Evolutionary conservation across 257 asterid species (phyloP), one percentile per base, ranked within the genome.

Genomic region (Fraxinus americana): DNA sequence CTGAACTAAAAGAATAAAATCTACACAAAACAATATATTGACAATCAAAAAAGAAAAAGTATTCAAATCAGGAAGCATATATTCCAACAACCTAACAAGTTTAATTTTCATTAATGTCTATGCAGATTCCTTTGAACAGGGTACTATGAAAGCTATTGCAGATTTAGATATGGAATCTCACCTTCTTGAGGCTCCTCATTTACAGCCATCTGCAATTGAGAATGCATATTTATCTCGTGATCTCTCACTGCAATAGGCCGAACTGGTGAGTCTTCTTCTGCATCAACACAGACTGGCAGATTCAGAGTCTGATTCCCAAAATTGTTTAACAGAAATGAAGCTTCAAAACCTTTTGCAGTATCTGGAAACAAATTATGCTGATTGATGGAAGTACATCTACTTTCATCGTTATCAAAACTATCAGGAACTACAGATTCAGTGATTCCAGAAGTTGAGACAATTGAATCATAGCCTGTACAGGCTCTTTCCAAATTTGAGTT

Each of bases 391-490:
- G 73, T 75, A 74, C 77, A 70, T 71, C 69, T 74, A 52, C 71
- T 71, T 71, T 67, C 91, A 83, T 82, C 79, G 78, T 81, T 74
- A 75, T 91, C 97, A 84, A 88, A 85, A 89, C 94, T 92, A 89
- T 92, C 96, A 75, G 92, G 92, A 73, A 85, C 89, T 80, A 90
- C 78, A 80, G 83, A 76, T 77, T 83, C 84, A 21, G 77, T 74
- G 78, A 78, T 79, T 59, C 78, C 85, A 72, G 78, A 57, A 83
- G 82, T 77, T 66, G 88, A 80, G 73, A 75, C 82, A 79, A 43
- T 82, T 75, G 79, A 81, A 82, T 69, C 88, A 74, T 65, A 81
- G 73, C 52, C 83, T 48, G 43, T 36, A 73, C 75, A 77, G 74
- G 78, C 77, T 77, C 66, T 81, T 74, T 38, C 70, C 73, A 41